Evolutionary conservation across 495 filamentous ascomycete species (phyloP), one percentile per base, ranked within the genome.

Genomic region (Chaetomidium leptoderma): DNA sequence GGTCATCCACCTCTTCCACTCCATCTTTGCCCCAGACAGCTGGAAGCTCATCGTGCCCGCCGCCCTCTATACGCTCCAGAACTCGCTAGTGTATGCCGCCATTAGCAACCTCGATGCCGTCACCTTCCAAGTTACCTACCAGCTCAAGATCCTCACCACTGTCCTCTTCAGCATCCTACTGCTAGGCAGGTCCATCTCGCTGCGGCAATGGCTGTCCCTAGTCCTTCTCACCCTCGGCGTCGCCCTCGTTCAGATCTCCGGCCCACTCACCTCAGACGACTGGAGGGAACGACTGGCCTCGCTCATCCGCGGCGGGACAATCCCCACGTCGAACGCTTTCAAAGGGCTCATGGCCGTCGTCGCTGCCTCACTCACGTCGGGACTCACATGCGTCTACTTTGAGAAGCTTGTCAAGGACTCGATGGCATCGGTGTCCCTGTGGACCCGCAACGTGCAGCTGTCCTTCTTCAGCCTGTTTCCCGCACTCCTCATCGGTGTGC

Each of bases 1-100:
- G 23, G 79, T 85, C 66, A 73, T 65, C 47, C 75, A 78, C 42
- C 74, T 88, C 7, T 74, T 67, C 46, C 74, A 74, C 55, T 76
- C 82, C 32, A 75, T 88, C 4, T 88, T 89, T 62, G 79, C 85
- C 9, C 78, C 79, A 21, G 87, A 89, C 61, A 85, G 86, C 72
- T 89, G 87, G 86, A 89, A 89, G 63, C 72, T 90, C 44, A 83
- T 84, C 4, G 80, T 89, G 24, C 87, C 87, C 5, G 87, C 86
- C 10, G 72, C 76, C 45, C 77, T 90, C 6, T 89, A 87, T 63
- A 87, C 86, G 0, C 63, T 88, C 24, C 81, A 88, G 44, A 89
- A 87, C 64, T 83, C 83, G 13, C 72, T 90, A 6, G 83, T 88
- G 65, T 90, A 88, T 63, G 72, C 86, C 26, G 86, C 84, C 16